A percentile compares a stretch with the other conserved stretches of the same genome.
phyloP scores from a whole-genome alignment of 192 early-diverging fungal genomes.

The Linderina pennispora region DNA sequence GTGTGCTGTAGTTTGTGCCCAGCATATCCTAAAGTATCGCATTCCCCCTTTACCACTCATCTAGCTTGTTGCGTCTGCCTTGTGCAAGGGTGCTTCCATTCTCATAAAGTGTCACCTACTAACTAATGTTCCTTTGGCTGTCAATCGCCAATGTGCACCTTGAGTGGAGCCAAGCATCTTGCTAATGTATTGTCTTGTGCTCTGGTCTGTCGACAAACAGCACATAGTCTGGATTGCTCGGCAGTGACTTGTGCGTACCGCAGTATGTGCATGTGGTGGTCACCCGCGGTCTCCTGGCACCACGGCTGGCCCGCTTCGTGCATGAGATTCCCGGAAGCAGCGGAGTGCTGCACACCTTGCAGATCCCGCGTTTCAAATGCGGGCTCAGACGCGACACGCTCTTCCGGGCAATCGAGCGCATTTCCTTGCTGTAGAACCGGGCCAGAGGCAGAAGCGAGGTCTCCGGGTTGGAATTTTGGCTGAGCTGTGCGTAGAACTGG shows the following conservation, averaged over 20 bases:
- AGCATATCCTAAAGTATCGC: too few relatives aligned
- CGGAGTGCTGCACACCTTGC: slow-evolving; percentile 22
- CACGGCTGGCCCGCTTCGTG: slow-evolving; percentile 23
- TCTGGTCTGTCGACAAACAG: slow-evolving; percentile 30
- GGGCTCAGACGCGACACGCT: slow-evolving; percentile 41
- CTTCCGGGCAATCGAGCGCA: slow-evolving; percentile 35
- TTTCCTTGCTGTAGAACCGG: slow-evolving; percentile 36
- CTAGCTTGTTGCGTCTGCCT: too few relatives aligned
- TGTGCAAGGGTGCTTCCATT: too few relatives aligned
- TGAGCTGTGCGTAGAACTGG: slow-evolving; percentile 17
- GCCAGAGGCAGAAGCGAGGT: slow-evolving; percentile 13
- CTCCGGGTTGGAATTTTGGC: neutral
- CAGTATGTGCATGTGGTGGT: slow-evolving; percentile 35
- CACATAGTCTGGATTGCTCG: slow-evolving; percentile 8
- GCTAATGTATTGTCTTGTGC: slow-evolving; percentile 16
- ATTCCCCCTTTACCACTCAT: too few relatives aligned
- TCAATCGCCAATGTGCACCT: too few relatives aligned
- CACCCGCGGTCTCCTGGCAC: slow-evolving; percentile 10
- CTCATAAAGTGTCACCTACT: too few relatives aligned
- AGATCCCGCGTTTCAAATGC: slow-evolving; percentile 31
- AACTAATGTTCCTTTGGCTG: too few relatives aligned
- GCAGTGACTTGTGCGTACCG: slow-evolving; percentile 15
- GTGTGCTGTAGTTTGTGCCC: too few relatives aligned
- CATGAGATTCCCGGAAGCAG: slow-evolving; percentile 30
- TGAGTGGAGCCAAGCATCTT: too few relatives aligned